Percentiles rank a stretch among this genome's conserved stretches.
Conservation (phyloP, 495 filamentous ascomycete species). For the Aspergillus baeticus region DNA sequence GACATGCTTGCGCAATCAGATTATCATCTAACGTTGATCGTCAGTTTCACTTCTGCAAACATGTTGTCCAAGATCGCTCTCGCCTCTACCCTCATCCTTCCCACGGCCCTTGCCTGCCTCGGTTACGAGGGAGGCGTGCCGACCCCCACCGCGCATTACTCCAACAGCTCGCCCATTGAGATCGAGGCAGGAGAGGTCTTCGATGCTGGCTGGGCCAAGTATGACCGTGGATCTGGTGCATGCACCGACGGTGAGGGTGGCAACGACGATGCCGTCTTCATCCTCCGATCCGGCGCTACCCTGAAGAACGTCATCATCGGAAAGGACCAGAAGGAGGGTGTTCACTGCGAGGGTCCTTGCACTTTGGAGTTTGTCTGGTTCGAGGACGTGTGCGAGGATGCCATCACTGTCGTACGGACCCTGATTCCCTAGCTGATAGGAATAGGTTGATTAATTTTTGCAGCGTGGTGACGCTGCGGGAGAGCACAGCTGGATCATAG, state of each 20-base stretch:
- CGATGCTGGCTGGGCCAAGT: slow-evolving; percentile 21
- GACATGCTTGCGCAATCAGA: slow-evolving; percentile 7
- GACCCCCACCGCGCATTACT: slow-evolving; percentile 7
- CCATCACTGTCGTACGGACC: slow-evolving; percentile 18
- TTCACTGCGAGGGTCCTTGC: slow-evolving; percentile 19
- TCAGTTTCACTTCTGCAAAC: background rate
- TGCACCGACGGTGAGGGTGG: slow-evolving; percentile 11
- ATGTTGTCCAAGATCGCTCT: slow-evolving; percentile 11
- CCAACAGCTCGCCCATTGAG: slow-evolving; percentile 17
- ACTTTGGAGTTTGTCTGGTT: slow-evolving; percentile 23
- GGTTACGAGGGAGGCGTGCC: slow-evolving; percentile 22
- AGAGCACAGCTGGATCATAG: slow-evolving; percentile 36
- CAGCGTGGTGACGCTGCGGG: slow-evolving; percentile 20
- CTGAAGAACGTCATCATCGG: slow-evolving; percentile 22
- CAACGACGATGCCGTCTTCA: slow-evolving; percentile 19
- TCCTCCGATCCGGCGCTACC: slow-evolving; percentile 16
- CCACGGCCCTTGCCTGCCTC: slow-evolving; percentile 15
- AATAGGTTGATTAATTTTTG: background rate
- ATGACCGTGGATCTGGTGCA: slow-evolving; percentile 21
- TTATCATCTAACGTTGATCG: background rate
- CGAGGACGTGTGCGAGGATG: slow-evolving; percentile 22
- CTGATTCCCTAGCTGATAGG: background rate
- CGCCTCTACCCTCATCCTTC: slow-evolving; percentile 7
- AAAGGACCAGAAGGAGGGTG: slow-evolving; percentile 19
- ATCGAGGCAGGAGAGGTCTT: slow-evolving; percentile 16